Evolutionary conservation across 2,329 filamentous ascomycete genomes (phyloP).

Genomic region (Apiospora sp.): DNA sequence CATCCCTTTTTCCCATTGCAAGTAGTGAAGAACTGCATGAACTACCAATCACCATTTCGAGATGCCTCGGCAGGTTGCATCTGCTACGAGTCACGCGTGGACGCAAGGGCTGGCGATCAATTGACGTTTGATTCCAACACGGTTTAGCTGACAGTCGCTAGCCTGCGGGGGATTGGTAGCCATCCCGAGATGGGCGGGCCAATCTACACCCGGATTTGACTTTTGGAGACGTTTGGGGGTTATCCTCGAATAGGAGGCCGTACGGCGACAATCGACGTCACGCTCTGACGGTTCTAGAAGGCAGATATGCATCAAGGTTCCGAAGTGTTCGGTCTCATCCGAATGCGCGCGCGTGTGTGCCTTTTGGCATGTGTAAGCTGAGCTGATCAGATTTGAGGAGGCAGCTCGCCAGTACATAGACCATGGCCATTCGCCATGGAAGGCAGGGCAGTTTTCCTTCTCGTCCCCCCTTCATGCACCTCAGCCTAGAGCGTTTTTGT

Average conservation of each 20-base stretch:
- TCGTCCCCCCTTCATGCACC: no score
- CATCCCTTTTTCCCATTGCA: no score
- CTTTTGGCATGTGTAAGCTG: neutral
- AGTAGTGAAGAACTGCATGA: no score
- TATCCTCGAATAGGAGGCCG: neutral
- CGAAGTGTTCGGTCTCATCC: conserved; percentile 20
- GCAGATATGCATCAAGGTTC: neutral
- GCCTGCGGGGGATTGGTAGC: neutral
- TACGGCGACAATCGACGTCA: neutral
- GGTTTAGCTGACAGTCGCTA: neutral
- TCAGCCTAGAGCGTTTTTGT: neutral
- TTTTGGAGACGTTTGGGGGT: neutral
- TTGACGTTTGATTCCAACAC: neutral
- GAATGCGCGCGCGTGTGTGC: neutral
- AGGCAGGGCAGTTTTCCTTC: no score
- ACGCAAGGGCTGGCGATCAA: neutral
- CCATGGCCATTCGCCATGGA: neutral
- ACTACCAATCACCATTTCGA: neutral
- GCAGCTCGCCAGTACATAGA: neutral
- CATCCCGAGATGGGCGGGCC: conserved; percentile 2
- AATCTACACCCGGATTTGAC: conserved; percentile 5
- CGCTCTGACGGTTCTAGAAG: neutral
- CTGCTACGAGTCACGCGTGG: neutral
- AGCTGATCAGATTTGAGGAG: neutral
- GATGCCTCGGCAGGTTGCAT: neutral